These are phyloP conservation scores for Trametes elegans DNA, from an alignment of 768 basidiomycete genomes.

Conservation along the genomic window DNA sequence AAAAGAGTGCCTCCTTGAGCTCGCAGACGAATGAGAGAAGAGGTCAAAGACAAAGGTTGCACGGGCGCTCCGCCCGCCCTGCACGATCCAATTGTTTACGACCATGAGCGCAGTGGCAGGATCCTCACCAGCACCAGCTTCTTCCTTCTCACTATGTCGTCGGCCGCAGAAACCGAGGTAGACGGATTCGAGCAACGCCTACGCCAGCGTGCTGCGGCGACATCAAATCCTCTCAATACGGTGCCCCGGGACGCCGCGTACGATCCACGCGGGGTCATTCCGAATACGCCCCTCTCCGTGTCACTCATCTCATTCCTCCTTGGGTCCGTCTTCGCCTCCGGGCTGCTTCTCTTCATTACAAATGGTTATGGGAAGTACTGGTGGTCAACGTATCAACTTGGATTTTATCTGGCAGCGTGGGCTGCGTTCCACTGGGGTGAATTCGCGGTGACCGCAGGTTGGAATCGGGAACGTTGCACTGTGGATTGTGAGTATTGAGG, in stretches of 20 bases:
- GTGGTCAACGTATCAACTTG: slow-evolving; percentile 76
- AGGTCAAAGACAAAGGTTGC: slow-evolving; percentile 6
- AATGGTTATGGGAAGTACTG: slow-evolving; percentile 45
- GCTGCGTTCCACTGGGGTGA: slow-evolving; percentile 91
- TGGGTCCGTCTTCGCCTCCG: slow-evolving; percentile 66
- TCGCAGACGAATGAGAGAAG: not conserved
- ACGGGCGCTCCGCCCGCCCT: slow-evolving; percentile 8
- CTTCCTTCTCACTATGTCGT: slow-evolving; percentile 9
- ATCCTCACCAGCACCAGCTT: not conserved
- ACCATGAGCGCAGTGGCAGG: not conserved
- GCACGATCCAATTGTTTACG: slow-evolving; percentile 15
- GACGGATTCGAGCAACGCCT: slow-evolving; percentile 34
- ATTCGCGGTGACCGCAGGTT: slow-evolving; percentile 93
- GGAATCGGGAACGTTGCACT: slow-evolving; percentile 90
- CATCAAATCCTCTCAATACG: slow-evolving; percentile 49
- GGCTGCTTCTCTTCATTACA: slow-evolving; percentile 46
- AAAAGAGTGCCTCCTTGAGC: not conserved
- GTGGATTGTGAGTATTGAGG: slow-evolving; percentile 74
- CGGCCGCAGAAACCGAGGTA: not conserved
- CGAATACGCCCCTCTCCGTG: slow-evolving; percentile 85
- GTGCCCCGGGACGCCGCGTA: slow-evolving; percentile 39
- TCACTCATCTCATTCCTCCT: slow-evolving; percentile 83
- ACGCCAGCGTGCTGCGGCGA: slow-evolving; percentile 37
- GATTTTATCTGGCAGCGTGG: slow-evolving; percentile 82
- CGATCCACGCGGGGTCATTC: slow-evolving; percentile 56